Base-by-base conservation (phyloP, 1,284 basidiomycete genomes). In the Leccinum subatratum region DNA sequence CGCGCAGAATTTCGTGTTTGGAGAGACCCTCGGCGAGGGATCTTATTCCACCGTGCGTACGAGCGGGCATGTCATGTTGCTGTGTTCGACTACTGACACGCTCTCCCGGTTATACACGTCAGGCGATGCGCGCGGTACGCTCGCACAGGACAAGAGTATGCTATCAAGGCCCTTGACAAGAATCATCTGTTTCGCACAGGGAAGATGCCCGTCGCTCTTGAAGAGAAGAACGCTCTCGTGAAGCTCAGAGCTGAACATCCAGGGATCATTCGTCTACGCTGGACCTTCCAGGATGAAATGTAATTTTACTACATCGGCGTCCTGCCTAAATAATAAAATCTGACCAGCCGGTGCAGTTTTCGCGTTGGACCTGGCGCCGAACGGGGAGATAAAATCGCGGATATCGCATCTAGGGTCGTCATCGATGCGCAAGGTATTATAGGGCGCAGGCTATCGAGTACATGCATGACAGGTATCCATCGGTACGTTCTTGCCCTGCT, bases 381-480 rank as follows among this genome's bases (percentile, higher is more conserved):
- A 96, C 74, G 95, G 95, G 45, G 95, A 97, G 76, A 84, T 98
- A 72, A 89, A 96, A 67, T 84, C 87, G 0, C 82, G 89, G 67
- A 91, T 97, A 74, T 89, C 89, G n/a, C 83, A 85, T 54, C 79
- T 91, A 67, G 96, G 95, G 11, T 97, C 95, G 48, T 93, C 92
- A n/a, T 76, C 90, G 18, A 73, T 94, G 91, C 67, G 83, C 92
- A 0, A 83, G 89, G 48, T 93, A 93, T 77, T 97, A 96, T 75
- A 83, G 90, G 3, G 95, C 95, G 0, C 94, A 96, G 74, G 92
- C 94, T 0, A 81, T 97, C 67, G 88, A 88, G 62, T 96, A 91
- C 78, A 96, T 98, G 85, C 95, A 98, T 75, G 83, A 84, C 62
- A 90, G 90, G 71, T 63, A 90, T 96, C 57, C 95, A 98, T 74